A percentile compares a stretch with the other conserved stretches of the same genome.
phyloP scores from a whole-genome alignment of 495 filamentous ascomycete species.

The Xylaria castorea region DNA sequence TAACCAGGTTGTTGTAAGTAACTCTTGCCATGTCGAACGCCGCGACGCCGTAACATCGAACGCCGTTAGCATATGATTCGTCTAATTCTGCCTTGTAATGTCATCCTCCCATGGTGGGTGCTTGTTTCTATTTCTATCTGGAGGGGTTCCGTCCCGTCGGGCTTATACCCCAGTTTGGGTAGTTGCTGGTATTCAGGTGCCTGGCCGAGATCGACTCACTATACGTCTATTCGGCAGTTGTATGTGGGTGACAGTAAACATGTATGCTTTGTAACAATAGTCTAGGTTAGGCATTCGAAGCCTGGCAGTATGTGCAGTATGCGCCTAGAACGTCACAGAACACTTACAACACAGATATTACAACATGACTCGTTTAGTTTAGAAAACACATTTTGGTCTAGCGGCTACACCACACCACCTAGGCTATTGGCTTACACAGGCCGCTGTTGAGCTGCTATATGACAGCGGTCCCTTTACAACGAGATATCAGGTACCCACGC shows the following conservation, averaged over 20 bases:
- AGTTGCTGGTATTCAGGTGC: constrained; percentile 15
- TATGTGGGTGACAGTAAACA: constrained; percentile 20
- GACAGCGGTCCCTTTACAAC: not conserved
- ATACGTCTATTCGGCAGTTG: constrained; percentile 21
- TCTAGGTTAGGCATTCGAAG: not conserved
- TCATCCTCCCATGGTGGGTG: constrained; percentile 17
- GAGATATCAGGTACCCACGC: not conserved
- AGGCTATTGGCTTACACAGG: not conserved
- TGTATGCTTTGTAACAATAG: not conserved
- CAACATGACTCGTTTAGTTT: constrained; percentile 4
- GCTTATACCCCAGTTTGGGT: constrained; percentile 28
- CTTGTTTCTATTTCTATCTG: constrained; percentile 26
- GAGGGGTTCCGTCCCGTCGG: constrained; percentile 13
- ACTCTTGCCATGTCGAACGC: constrained; percentile 15
- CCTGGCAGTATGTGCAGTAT: not conserved
- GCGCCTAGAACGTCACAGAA: constrained; percentile 4
- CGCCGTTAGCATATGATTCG: constrained; percentile 9
- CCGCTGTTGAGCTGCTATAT: not conserved
- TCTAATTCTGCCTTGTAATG: not conserved
- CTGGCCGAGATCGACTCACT: constrained; percentile 15
- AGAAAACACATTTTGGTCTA: not conserved
- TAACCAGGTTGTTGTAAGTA: not conserved
- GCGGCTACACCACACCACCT: not conserved
- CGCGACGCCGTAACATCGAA: constrained; percentile 6
- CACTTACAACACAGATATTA: not conserved